Base-by-base conservation (phyloP, 805 yeast genomes). In the Wickerhamiella qilinensis region DNA sequence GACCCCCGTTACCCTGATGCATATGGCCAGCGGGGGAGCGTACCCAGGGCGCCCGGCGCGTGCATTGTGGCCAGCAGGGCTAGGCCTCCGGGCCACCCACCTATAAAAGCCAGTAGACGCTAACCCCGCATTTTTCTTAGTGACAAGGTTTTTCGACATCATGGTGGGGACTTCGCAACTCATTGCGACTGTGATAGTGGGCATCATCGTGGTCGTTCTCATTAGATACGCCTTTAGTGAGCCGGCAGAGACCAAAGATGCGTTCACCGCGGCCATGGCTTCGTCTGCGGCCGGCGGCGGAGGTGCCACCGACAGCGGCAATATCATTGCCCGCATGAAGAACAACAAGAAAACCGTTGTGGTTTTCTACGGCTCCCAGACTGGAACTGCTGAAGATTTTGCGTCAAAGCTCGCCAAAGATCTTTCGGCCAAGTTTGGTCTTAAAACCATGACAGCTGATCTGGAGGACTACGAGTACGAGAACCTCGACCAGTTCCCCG, bases 351-450 rank as follows among this genome's bases (percentile, higher is more conserved):
- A 88, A 60, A 77, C 79, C 46, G 78, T 81, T 28, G 63, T 85
- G 33, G 77, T 91, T 3, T 69, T 91, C 43, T 91, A 70, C 56
- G 97, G 94, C 15, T 86, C 97, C 12, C 99, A 91, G 62, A 91
- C 98, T 4, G 98, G 98, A 46, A 91, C 98, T 15, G 94, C 97
- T 33, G 98, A 91, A 62, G 98, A 91, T 54, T 88, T 85, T 52
- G 93, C 96, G 16, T 72, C 78, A 49, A 82, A 88, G 55, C 76
- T 85, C 49, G 75, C 94, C 35, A 85, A 86, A 55, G 98, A 91
- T 56, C 73, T 88, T 51, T 73, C 75, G 49, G 66, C 93, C 20
- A 71, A 78, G 56, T 86, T 79, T 55, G 83, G 86, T 33, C 67
- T 91, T 48, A 73, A 76, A 46, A 74, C 88, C 2, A 73, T 91